Evolutionary conservation across 208 protist species (phyloP).

Genomic region (Naegleria gruberi): DNA sequence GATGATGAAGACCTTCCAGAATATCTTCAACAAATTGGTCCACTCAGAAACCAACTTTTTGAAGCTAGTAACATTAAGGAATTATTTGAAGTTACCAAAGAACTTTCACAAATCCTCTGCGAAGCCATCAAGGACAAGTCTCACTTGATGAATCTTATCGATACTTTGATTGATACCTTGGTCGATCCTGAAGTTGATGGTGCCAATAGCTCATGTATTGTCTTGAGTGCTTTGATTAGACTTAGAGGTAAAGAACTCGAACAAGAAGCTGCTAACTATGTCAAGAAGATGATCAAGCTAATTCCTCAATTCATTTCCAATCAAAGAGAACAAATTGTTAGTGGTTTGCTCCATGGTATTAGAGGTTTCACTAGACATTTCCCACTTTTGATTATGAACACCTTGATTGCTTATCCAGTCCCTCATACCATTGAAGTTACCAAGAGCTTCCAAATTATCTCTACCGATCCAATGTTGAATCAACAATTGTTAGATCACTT

Average conservation of each 20-base stretch:
- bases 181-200: not conserved
- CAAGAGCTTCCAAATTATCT: not conserved
- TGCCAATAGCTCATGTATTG: not conserved
- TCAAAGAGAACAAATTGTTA: not conserved
- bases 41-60: not conserved
- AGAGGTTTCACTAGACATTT: not conserved
- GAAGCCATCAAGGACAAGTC: not conserved
- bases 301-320: not conserved
- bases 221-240: not conserved
- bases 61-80: not conserved
- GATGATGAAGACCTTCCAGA: not conserved
- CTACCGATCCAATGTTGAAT: not conserved
- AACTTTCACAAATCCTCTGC: not conserved
- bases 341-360: not conserved
- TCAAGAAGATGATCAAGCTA: not conserved
- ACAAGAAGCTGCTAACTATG: not conserved
- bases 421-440: not conserved
- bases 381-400: not conserved
- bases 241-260: not conserved
- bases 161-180: not conserved
- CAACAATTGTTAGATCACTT: not conserved
- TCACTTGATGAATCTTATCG: not conserved
- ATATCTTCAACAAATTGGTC: not conserved
- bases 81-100: not conserved
- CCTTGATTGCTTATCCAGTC: not conserved